Evolutionary conservation across 805 yeast genomes (phyloP), one percentile per base, ranked within the genome.

Genomic region (Pichia manshurica): DNA sequence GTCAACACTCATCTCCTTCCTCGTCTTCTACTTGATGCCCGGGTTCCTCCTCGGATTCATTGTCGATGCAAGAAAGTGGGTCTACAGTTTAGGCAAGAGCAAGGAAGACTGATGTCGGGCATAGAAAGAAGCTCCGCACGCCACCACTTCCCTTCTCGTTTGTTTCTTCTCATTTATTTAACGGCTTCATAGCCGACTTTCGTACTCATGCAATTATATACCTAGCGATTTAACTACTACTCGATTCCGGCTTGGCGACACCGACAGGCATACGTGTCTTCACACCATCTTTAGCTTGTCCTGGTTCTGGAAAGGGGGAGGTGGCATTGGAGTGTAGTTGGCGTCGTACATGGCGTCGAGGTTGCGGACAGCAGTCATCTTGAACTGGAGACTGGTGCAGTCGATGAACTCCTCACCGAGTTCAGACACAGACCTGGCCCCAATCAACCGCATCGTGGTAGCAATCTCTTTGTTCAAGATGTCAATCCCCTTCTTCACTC

Each of bases 401-500:
- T 87, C 68, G 77, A 62, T 25, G 67, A 70, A 28, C 79, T 79
- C 53, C 68, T 67, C 36, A 66, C 63, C 58, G 66, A 71, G 41
- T 3, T 58, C 60, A 9, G 31, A 39, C 8, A 59, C 49, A 8
- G 50, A 49, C 15, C 69, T 72, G 2, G 74, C 85, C 2, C 88
- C 89, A 46, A 83, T 64, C 21, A 83, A 67, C 49, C 81, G 71
- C 85, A 83, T 78, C 51, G 78, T 77, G 66, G 78, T 73, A 39
- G 65, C 62, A 62, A 82, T 69, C 56, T 83, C 88, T 33, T 70
- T 74, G 49, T 75, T 71, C 58, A 83, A 67, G 3, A 82, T 68
- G 50, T 75, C 78, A 42, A 82, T 73, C 13, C 87, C 84, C 50
- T 74, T 74, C 33, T 61, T 62, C 12, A 83, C 88, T n/a, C 95